A percentile compares a stretch with the other conserved stretches of the same genome.
These are phyloP conservation scores for Cardiospermum halicacabum DNA, from an alignment of 345 rosid species.

Conservation along the genomic window DNA sequence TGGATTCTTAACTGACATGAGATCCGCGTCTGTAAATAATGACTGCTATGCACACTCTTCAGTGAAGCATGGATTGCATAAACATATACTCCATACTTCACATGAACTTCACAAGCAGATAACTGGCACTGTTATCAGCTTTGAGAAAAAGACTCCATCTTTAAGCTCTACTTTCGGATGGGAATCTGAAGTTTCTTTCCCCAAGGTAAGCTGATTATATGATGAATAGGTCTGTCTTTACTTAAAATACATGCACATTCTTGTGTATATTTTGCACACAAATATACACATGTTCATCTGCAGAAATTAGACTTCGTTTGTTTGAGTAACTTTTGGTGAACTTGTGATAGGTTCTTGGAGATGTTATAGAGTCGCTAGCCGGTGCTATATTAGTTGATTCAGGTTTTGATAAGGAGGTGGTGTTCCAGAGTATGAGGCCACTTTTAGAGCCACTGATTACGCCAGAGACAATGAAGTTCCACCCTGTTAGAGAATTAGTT, in stretches of 20 bases:
- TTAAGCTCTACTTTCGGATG: conserved; percentile 57
- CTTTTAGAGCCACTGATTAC: conserved; percentile 70
- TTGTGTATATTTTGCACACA: background rate
- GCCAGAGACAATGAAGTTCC: conserved; percentile 52
- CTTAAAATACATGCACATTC: background rate
- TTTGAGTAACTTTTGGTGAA: background rate
- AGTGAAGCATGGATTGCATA: conserved; percentile 52
- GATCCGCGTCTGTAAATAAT: conserved; percentile 94
- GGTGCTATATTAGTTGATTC: conserved; percentile 92
- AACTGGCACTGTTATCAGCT: conserved; percentile 21
- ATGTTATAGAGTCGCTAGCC: conserved; percentile 76
- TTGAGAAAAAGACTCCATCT: conserved; percentile 27
- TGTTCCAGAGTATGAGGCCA: conserved; percentile 57
- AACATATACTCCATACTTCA: conserved; percentile 68
- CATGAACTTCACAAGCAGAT: conserved; percentile 58
- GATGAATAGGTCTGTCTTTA: background rate
- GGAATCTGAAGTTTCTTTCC: conserved; percentile 70
- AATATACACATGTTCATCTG: too few relatives aligned
- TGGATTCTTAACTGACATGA: conserved; percentile 76
- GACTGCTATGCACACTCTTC: conserved; percentile 69
- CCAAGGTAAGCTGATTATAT: conserved; percentile 51
- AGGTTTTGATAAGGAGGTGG: conserved; percentile 51
- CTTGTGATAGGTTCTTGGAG: conserved; percentile 69
- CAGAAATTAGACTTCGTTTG: too few relatives aligned
- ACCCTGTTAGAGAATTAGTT: conserved; percentile 59